Evolutionary conservation across 1,284 basidiomycete species (phyloP), one percentile per base, ranked within the genome.

Genomic region (Moesziomyces aphidis): DNA sequence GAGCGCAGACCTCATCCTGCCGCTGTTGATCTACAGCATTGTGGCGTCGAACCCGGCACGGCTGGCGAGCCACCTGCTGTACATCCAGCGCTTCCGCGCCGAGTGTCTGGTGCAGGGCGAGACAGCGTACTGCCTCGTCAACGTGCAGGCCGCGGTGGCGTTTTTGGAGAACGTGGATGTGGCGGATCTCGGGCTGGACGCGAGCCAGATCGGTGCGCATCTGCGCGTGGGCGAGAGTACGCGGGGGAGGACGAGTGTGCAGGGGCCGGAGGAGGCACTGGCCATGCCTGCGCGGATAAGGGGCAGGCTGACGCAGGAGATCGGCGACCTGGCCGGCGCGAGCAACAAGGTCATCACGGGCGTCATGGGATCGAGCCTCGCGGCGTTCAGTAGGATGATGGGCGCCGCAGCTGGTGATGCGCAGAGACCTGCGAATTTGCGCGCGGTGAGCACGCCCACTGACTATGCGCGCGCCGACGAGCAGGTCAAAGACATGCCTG

Each of bases 141-240:
- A 97, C 85, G 87, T 96, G 34, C 90, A 95, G 86, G 95, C 95
- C 7, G 94, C 95, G 1, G 92, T 93, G 3, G 94, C 96, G 80
- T 97, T 97, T 83, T 86, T 97, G 45, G 93, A 95, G 86, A 93
- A 94, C 78, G 93, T 97, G 24, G 93, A 95, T 84, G 87, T 95
- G 55, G 90, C 88, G 9, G 91, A 90, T 6, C 87, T 97, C 13
- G 94, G 94, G 0, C 86, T 97, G 10, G 89, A 89, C 6, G 90
- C 52, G n/a, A 26, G 48, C 13, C 47, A 43, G 24, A 55, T 62
- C 22, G 53, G 53, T 21, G 54, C 45, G 9, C 47, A 50, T 36
- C 42, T 64, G n/a, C 43, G 34, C 13, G 46, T 46, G 5, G 28
- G 22, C 39, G 45, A 28, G 15, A 28, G 6, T 11, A 39, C 44